Evolutionary conservation across 176 grass and related monocot species (phyloP).

Genomic region (Miscanthus lutarioriparius): DNA sequence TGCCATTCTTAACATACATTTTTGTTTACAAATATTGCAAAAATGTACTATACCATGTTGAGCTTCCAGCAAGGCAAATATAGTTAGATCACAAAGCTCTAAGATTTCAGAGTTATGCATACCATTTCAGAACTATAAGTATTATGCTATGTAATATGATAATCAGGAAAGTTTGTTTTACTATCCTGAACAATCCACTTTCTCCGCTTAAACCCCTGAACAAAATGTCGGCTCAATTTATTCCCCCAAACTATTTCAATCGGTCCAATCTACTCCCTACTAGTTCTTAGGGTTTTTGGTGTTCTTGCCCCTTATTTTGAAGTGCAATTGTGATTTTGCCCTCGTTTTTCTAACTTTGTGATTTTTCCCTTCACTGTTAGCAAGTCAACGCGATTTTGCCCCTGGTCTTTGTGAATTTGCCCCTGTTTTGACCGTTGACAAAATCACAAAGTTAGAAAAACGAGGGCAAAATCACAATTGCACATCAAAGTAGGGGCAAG

Average conservation of each 20-base stretch:
- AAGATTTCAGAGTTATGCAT: neutral
- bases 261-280: neutral
- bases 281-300: too few species aligned
- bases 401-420: too few species aligned
- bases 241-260: neutral
- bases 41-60: slow-evolving; percentile 4
- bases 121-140: neutral
- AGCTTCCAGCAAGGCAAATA: neutral
- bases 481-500: too few species aligned
- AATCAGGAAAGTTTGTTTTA: neutral
- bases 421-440: too few species aligned
- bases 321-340: too few species aligned
- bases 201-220: neutral
- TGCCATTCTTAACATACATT: slow-evolving; percentile 8
- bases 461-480: too few species aligned
- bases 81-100: slow-evolving; percentile 9
- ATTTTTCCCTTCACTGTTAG: too few species aligned
- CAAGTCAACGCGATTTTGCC: too few species aligned
- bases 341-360: too few species aligned
- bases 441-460: too few species aligned
- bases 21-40: neutral
- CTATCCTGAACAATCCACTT: neutral
- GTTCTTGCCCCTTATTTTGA: too few species aligned
- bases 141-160: slow-evolving; percentile 14
- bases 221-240: neutral